Evolutionary conservation across 352 stramenopile species (phyloP).

Genomic region (Globisporangium alternatum): DNA sequence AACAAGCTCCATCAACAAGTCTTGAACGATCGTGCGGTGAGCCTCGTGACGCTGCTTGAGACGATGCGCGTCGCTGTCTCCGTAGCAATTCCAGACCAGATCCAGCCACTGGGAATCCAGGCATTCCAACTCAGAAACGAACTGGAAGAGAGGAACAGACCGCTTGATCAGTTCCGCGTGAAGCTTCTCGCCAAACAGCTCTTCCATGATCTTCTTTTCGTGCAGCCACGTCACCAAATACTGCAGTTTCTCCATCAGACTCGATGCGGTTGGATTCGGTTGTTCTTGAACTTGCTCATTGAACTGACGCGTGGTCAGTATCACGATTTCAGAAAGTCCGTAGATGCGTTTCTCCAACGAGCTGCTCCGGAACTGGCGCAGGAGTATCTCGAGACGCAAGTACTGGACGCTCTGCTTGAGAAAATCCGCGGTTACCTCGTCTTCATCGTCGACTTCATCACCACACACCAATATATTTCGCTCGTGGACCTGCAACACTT

Average conservation of each 20-base stretch:
- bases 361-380: constrained; percentile 45
- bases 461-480: not conserved
- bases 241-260: constrained; percentile 22
- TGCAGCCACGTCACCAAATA: constrained; percentile 52
- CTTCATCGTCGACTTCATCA: constrained; percentile 4
- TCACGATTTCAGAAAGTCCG: constrained; percentile 62
- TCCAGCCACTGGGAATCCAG: constrained; percentile 42
- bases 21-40: constrained; percentile 35
- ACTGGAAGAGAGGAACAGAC: constrained; percentile 56
- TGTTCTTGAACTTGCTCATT: constrained; percentile 37
- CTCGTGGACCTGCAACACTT: constrained; percentile 24
- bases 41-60: constrained; percentile 44
- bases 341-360: constrained; percentile 76
- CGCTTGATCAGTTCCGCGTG: constrained; percentile 73
- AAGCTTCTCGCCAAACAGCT: constrained; percentile 61
- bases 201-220: constrained; percentile 37
- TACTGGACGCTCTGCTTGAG: constrained; percentile 34
- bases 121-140: constrained; percentile 34
- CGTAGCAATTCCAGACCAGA: constrained; percentile 53
- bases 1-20: constrained; percentile 54
- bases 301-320: constrained; percentile 38
- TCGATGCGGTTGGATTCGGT: constrained; percentile 22
- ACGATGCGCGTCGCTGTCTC: constrained; percentile 16
- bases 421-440: not conserved
- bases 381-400: constrained; percentile 49